Percentiles rank a stretch among this genome's conserved stretches.
Conservation (phyloP, 192 early-diverging fungal genomes). For the Backusella sp. region DNA sequence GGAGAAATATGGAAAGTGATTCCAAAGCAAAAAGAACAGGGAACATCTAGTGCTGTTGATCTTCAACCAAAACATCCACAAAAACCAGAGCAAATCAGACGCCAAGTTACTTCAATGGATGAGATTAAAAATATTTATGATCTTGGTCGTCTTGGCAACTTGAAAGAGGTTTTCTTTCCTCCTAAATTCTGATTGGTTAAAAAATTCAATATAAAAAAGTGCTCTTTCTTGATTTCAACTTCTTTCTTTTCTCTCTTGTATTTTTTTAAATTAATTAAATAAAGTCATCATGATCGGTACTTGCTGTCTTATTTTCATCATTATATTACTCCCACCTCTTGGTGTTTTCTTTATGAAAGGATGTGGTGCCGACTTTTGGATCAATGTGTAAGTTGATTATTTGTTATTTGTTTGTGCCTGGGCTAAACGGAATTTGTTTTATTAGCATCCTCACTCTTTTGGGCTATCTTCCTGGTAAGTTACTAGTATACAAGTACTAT, state of each 20-base stretch:
- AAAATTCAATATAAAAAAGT: not conserved
- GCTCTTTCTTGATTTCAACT: not conserved
- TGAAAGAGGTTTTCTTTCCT: slow-evolving; percentile 34
- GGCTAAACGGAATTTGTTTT: not conserved
- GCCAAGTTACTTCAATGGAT: not conserved
- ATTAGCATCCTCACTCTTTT: slow-evolving; percentile 19
- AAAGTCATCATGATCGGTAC: slow-evolving; percentile 23
- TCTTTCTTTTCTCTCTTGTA: not conserved
- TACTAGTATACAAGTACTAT: not conserved
- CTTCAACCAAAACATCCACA: not conserved
- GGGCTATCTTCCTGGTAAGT: slow-evolving; percentile 30
- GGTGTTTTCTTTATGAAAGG: slow-evolving; percentile 56
- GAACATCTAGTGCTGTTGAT: not conserved
- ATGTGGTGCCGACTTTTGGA: slow-evolving; percentile 43
- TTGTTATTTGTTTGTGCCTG: not conserved
- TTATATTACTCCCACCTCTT: slow-evolving; percentile 45
- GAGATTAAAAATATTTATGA: slow-evolving; percentile 43
- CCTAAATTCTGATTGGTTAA: slow-evolving; percentile 6
- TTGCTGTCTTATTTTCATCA: slow-evolving; percentile 37
- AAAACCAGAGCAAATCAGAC: not conserved
- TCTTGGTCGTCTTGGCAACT: slow-evolving; percentile 30
- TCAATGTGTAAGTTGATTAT: slow-evolving; percentile 41
- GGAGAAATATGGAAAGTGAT: slow-evolving; percentile 35
- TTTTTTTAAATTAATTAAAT: not conserved
- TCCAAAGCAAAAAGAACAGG: not conserved